Conservation (phyloP, 1,284 basidiomycete species). For the Volvariella surrecta region DNA sequence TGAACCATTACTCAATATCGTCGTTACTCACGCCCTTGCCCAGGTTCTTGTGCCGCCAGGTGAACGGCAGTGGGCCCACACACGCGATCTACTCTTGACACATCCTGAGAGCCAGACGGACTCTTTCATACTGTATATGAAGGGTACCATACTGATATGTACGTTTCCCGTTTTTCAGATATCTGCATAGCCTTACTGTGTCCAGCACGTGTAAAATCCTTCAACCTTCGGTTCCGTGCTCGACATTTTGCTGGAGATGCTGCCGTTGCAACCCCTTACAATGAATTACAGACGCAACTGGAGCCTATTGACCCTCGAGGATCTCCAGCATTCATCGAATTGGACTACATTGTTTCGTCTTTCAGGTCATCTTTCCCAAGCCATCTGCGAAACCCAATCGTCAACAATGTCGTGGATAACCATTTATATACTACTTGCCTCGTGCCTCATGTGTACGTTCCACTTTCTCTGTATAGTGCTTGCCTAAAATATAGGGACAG, state of each 20-base stretch:
- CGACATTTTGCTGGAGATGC: slow-evolving; percentile 49
- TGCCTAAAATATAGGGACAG: slow-evolving; percentile 22
- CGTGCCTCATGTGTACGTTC: slow-evolving; percentile 52
- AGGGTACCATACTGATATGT: slow-evolving; percentile 58
- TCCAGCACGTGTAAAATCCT: slow-evolving; percentile 55
- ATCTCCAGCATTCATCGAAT: slow-evolving; percentile 54
- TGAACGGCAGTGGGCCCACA: slow-evolving; percentile 63
- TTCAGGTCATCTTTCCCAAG: slow-evolving; percentile 54
- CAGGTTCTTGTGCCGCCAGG: slow-evolving; percentile 45
- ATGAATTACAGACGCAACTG: slow-evolving; percentile 20
- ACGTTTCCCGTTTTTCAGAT: slow-evolving; percentile 10
- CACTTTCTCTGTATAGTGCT: slow-evolving; percentile 4
- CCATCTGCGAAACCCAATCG: slow-evolving; percentile 46
- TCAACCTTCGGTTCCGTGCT: slow-evolving; percentile 59
- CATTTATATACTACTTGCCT: slow-evolving; percentile 58
- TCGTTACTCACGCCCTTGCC: background rate
- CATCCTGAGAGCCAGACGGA: slow-evolving; percentile 62
- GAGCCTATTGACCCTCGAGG: slow-evolving; percentile 45
- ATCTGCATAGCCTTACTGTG: slow-evolving; percentile 2
- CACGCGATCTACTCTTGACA: slow-evolving; percentile 43
- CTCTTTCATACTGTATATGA: slow-evolving; percentile 69
- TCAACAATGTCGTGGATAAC: slow-evolving; percentile 49
- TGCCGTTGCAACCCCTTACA: slow-evolving; percentile 25
- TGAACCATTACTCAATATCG: slow-evolving; percentile 2
- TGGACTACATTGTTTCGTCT: slow-evolving; percentile 48